Conservation (phyloP, 768 basidiomycete genomes). For the Leucocoprinus leucothites region DNA sequence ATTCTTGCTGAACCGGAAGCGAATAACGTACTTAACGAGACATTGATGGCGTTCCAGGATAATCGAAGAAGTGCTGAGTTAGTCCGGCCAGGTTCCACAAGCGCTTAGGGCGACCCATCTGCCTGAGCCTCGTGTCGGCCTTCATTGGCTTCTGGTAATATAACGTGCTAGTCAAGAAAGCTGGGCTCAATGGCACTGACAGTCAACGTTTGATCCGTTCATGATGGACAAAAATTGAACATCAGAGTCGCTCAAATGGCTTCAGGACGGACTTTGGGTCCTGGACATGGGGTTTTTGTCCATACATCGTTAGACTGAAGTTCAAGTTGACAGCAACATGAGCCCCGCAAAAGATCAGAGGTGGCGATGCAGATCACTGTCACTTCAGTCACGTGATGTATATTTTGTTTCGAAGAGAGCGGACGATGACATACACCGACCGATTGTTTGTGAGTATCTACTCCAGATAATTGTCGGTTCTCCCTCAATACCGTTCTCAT, state of each 20-base stretch:
- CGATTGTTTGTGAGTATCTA: slow-evolving; percentile 4
- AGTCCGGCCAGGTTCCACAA: not conserved
- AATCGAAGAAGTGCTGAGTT: not conserved
- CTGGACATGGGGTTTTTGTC: not conserved
- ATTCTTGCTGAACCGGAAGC: not conserved
- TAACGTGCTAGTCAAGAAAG: too few species aligned
- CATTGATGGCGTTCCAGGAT: not conserved
- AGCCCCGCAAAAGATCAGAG: not conserved
- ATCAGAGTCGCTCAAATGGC: not conserved
- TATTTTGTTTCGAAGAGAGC: slow-evolving; percentile 1
- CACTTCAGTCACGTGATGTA: not conserved
- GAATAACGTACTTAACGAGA: not conserved
- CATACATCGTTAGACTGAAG: not conserved
- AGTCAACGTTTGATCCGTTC: too few species aligned
- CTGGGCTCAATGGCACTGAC: too few species aligned
- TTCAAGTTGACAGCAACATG: not conserved
- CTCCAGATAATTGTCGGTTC: slow-evolving; percentile 14
- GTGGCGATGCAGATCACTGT: not conserved
- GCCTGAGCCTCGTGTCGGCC: too few species aligned
- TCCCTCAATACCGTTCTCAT: slow-evolving; percentile 13
- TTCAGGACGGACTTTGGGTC: not conserved
- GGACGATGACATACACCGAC: slow-evolving; percentile 21
- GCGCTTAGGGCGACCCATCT: not conserved
- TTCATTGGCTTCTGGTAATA: too few species aligned
- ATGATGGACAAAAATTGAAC: not conserved